Base-by-base conservation (phyloP, 768 basidiomycete genomes). In the Lentinula sp. region DNA sequence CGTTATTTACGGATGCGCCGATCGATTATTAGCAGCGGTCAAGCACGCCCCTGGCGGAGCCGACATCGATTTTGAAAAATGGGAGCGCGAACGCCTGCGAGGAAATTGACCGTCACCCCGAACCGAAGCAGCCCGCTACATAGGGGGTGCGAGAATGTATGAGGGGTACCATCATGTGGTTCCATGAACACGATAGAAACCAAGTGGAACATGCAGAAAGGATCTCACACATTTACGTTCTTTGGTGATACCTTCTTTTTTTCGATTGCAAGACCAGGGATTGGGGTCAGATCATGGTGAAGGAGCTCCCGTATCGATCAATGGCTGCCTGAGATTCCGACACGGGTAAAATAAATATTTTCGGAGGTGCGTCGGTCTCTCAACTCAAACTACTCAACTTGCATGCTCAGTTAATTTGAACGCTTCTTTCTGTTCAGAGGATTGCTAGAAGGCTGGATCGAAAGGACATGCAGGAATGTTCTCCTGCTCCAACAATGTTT, bases 201-300 rank as follows among this genome's bases (percentile, higher is more conserved):
- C 20, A 20, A n/a, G 6, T 15, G 36, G 1, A n/a, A 7, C 9
- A 42, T 9, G 23, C 36, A 39, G 23, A 20, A 18, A 28, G 20
- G n/a, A 69, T 66, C 28, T 28, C 28, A 28, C 28, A 28, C 28
- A 28, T 28, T 28, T 61, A 52, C 65, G 28, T 72, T 69, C 63
- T 72, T 64, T 61, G 68, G 67, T n/a, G 71, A 72, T 57, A 69
- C 70, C 3, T 71, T 69, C 63, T 53, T 69, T 13, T 28, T 3
- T 64, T 36, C 50, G 56, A 61, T 20, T 66, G 61, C 5, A 36
- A 37, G 18, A 65, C 23, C 55, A 59, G n/a, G 20, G 33, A 37
- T 2, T 70, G 68, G 70, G 61, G 66, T 56, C 71, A 72, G 16
- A 68, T 71, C 36, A 48, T 72, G 46, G 6, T 67, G 10, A 61